Base-by-base conservation (phyloP, 768 basidiomycete species). In the Leccinum truebloodii region DNA sequence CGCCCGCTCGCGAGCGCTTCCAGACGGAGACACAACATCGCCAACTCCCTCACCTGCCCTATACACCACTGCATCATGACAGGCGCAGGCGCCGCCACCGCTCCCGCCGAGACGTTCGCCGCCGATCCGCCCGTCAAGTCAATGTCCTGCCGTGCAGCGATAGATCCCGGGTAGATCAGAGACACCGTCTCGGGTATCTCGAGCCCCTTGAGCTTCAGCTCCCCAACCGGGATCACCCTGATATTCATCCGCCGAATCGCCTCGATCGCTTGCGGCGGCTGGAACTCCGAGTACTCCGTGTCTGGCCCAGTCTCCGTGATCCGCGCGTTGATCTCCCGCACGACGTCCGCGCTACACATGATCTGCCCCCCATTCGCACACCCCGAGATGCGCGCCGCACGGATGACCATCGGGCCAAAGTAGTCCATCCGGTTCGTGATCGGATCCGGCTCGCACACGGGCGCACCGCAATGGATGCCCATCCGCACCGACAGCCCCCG, bases 401-500 rank as follows among this genome's bases (percentile, higher is more conserved):
- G 90, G 74, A 98, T 98, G 65, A 96, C 94, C 86, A 97, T 93
- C 1, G 94, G 89, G 0, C 95, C 95, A 67, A 96, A 92, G 75
- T 98, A 98, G 73, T 98, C 96, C 97, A 99, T 98, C 50, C 97
- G 89, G 60, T 87, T 80, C 6, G 94, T 96, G 70, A 94, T 87
- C 2, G 90, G 89, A 74, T 99, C 97, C 3, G 86, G 83, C 69
- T 97, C 95, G 70, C 94, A 97, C 30, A 92, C 83, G 0, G 97
- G 97, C 22, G 75, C 73, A 16, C 97, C 97, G 66, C 90, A 94
- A 72, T 99, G 97, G 46, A 99, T 90, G 44, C 97, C 96, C 95
- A 99, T 98, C 35, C 97, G 87, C 4, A 98, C 92, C n/a, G 94
- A 94, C 18, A 99, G 76, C 6, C 97, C 97, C 6, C 95, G 85